phyloP scores from a whole-genome alignment of 73 alveolate genomes.

The Stentor coeruleus region DNA sequence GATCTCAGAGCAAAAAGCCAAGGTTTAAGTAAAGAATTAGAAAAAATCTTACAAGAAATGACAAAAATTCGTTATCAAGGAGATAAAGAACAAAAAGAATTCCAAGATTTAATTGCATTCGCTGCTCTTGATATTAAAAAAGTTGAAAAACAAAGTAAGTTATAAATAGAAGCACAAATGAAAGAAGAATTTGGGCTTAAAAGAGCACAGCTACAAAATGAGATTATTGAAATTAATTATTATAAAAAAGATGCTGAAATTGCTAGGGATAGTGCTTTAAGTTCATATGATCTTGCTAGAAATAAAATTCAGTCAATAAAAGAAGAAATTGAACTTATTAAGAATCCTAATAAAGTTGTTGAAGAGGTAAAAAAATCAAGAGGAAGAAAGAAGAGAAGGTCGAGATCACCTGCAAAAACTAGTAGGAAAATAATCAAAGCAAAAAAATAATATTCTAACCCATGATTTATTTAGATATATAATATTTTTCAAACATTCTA shows the following conservation, averaged over 20 bases:
- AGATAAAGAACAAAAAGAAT: neutral
- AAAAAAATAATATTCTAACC: too few species aligned
- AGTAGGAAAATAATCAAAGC: too few species aligned
- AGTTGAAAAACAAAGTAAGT: slow-evolving; percentile 5
- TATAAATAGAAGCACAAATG: neutral
- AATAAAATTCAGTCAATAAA: neutral
- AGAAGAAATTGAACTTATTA: neutral
- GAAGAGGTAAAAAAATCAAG: neutral
- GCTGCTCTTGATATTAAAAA: neutral
- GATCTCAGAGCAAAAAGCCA: neutral
- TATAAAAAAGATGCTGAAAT: neutral
- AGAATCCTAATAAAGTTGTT: neutral
- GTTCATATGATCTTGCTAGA: neutral
- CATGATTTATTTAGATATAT: too few species aligned
- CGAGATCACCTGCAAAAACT: too few species aligned
- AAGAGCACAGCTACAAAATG: neutral
- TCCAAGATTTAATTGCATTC: neutral
- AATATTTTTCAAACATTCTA: too few species aligned
- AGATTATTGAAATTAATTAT: neutral
- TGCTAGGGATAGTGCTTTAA: neutral
- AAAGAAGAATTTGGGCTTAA: slow-evolving; percentile 8
- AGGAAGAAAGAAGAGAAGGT: too few species aligned
- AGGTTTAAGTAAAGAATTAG: neutral
- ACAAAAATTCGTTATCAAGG: neutral
- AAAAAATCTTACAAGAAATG: neutral